These are phyloP conservation scores for Aspergillus conjunctus DNA, from an alignment of 495 filamentous ascomycete species.

Conservation along the genomic window DNA sequence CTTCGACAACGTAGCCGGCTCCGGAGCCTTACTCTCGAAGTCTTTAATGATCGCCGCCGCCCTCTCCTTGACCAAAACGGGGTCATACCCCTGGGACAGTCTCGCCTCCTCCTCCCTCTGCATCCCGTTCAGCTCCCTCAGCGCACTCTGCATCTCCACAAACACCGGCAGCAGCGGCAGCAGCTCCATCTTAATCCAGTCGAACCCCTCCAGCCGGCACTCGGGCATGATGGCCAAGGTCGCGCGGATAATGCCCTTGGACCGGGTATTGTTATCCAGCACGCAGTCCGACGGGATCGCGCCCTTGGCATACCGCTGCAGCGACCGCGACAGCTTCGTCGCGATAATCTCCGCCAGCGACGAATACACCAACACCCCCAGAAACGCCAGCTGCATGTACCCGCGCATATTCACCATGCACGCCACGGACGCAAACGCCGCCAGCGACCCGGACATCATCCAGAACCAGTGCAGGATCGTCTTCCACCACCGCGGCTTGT, in stretches of 20 bases:
- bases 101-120: conserved; percentile 7
- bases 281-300: conserved; percentile 10
- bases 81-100: background rate
- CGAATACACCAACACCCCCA: conserved; percentile 29
- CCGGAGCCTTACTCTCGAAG: background rate
- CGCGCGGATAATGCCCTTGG: conserved; percentile 28
- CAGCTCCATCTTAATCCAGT: conserved; percentile 31
- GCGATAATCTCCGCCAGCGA: conserved; percentile 33
- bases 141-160: conserved; percentile 27
- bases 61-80: background rate
- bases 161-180: conserved; percentile 28
- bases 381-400: conserved; percentile 30
- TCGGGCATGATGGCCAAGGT: conserved; percentile 22
- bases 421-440: conserved; percentile 31
- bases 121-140: conserved; percentile 16
- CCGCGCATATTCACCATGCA: conserved; percentile 40
- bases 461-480: conserved; percentile 29
- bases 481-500: conserved; percentile 18
- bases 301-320: conserved; percentile 27
- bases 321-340: conserved; percentile 27
- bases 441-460: conserved; percentile 30
- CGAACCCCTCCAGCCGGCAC: conserved; percentile 26
- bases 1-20: background rate
- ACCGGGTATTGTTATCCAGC: conserved; percentile 25
- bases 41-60: background rate